Base-by-base conservation (phyloP, 2,329 filamentous ascomycete species). In the Colletotrichum orbiculare region DNA sequence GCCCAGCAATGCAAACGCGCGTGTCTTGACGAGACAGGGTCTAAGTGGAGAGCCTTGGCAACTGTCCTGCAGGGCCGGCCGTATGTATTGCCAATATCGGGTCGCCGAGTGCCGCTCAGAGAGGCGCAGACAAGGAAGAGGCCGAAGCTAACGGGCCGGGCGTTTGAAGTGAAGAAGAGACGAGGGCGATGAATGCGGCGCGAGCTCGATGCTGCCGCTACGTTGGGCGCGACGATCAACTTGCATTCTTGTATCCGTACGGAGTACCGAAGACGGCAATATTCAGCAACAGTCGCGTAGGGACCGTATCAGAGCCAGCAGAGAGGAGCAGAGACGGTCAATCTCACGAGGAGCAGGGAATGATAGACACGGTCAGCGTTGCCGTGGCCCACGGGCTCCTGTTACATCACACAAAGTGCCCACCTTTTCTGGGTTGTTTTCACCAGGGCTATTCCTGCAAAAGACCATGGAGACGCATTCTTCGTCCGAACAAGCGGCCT, bases 391-490 rank as follows among this genome's bases (percentile, higher is more conserved):
- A 10, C 38, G 33, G 25, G 34, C 8, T 33, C 46, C 43, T 12
- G 43, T 60, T 60, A 41, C 56, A 54, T 60, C 45, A 46, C 43
- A 25, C 25, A 25, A 34, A 52, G 42, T 57, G n/a, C 11, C 58
- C 63, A 53, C 42, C 46, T 38, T 53, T 55, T 25, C 10, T 13
- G 11, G 13, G 35, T 6, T 8, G 13, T 2, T 39, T n/a, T 50
- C 25, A 13, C 41, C 38, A 53, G 52, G 46, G 47, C 52, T 57
- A 53, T 53, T 56, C 7, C 47, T 65, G 52, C 47, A 62, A 58
- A 62, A 25, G 25, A 52, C 46, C 58, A 65, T 52, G 63, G 47
- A 65, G 62, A 62, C 42, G 58, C 63, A 65, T 65, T 65, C 58
- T 65, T 65, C 52, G 58, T 56, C 43, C 42, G n/a, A 48, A 17